A percentile compares a stretch with the other conserved stretches of the same genome.
These are phyloP conservation scores for Lithohypha guttulata DNA, from an alignment of 2,329 filamentous ascomycete genomes.

Conservation along the genomic window DNA sequence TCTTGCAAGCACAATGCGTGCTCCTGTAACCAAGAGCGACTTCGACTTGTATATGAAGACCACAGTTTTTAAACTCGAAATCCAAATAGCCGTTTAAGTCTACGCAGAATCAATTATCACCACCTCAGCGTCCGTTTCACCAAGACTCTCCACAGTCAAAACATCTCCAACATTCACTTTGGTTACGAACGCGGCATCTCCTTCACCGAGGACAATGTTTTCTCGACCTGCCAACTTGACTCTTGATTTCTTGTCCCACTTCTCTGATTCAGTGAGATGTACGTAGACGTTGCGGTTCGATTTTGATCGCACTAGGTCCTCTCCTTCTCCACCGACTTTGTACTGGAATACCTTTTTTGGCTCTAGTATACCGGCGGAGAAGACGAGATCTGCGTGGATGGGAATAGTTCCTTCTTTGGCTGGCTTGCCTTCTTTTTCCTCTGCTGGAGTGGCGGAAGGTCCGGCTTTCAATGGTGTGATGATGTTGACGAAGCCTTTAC, in stretches of 20 bases:
- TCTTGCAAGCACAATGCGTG: no score
- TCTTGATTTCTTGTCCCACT: conserved; percentile 53
- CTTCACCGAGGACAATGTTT: conserved; percentile 58
- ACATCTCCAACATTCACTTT: conserved; percentile 53
- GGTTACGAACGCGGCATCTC: conserved; percentile 70
- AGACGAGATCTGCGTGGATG: conserved; percentile 73
- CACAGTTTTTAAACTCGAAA: no score
- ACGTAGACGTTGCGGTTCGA: conserved; percentile 61
- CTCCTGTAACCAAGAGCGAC: no score
- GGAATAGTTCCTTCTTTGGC: conserved; percentile 59
- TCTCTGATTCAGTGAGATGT: conserved; percentile 68
- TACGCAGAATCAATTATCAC: conserved; percentile 55
- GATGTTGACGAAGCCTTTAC: conserved; percentile 59
- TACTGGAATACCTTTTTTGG: conserved; percentile 59
- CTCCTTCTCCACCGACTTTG: conserved; percentile 49
- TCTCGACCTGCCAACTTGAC: conserved; percentile 57
- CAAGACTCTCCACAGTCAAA: conserved; percentile 55
- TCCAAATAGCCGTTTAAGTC: neutral
- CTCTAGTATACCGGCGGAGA: conserved; percentile 65
- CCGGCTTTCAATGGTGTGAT: conserved; percentile 64
- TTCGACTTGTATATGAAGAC: no score
- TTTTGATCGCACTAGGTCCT: conserved; percentile 27
- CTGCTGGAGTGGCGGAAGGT: conserved; percentile 46
- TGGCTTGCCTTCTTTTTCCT: conserved; percentile 56
- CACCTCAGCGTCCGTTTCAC: conserved; percentile 59